Conservation (phyloP, 805 yeast genomes). For the Candida awuae region DNA sequence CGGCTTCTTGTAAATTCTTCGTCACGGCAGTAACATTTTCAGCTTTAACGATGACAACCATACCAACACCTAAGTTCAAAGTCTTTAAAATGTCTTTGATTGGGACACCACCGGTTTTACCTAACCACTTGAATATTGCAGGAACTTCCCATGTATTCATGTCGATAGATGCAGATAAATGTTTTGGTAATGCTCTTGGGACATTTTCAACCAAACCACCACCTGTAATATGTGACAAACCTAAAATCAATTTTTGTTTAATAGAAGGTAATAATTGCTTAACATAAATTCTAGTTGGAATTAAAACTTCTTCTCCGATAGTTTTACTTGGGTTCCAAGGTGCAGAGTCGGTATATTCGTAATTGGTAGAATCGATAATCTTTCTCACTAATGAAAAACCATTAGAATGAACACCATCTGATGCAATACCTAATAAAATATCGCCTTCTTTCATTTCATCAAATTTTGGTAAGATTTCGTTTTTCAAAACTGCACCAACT, state of each 20-base stretch:
- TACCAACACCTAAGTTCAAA: conserved; percentile 92
- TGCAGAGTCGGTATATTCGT: conserved; percentile 62
- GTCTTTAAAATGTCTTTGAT: conserved; percentile 78
- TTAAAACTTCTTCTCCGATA: conserved; percentile 77
- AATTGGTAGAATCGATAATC: conserved; percentile 72
- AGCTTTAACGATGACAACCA: conserved; percentile 77
- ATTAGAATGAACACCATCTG: conserved; percentile 94
- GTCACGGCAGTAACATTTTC: conserved; percentile 55
- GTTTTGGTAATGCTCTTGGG: conserved; percentile 85
- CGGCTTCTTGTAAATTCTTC: conserved; percentile 47
- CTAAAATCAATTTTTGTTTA: conserved; percentile 60
- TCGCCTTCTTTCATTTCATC: conserved; percentile 70
- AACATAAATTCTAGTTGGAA: conserved; percentile 92
- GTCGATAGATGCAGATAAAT: conserved; percentile 75
- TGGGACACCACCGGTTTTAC: conserved; percentile 86
- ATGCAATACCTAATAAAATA: conserved; percentile 74
- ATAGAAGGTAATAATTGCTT: conserved; percentile 77
- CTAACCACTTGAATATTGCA: conserved; percentile 89
- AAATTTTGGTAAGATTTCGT: conserved; percentile 63
- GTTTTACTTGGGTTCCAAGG: conserved; percentile 76
- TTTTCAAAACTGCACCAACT: conserved; percentile 86
- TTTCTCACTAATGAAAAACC: conserved; percentile 94
- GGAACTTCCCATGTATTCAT: conserved; percentile 78
- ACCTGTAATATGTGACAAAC: conserved; percentile 96
- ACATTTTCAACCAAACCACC: conserved; percentile 96